Evolutionary conservation across 345 rosid genomes (phyloP), one percentile per base, ranked within the genome.

Genomic region (Orychophragmus violaceus): DNA sequence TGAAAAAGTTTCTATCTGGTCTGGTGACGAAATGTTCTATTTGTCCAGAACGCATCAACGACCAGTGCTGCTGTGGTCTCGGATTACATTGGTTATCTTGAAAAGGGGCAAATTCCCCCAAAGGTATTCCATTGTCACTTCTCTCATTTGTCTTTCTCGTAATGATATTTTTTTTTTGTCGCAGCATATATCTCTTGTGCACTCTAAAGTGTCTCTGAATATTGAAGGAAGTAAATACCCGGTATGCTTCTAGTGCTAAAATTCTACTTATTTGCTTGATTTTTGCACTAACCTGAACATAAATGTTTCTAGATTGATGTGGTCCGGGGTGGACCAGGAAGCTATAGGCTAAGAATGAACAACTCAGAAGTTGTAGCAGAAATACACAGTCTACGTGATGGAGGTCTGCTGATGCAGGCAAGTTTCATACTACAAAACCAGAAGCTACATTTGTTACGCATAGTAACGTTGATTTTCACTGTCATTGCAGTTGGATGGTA

Each of bases 91-190:
- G 99, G 99, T 75, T 95, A 91, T 74, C 91, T 95, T 36, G 97
- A 95, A 72, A 95, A 95, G 85, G 99, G 99, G 35, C 99, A 95
- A 86, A 95, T 95, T 59, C 99, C 99, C 69, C 99, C 99, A 64
- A 95, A 89, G 99, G 99, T 95, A 76, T 49, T 9, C 41, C 18
- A 23, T n/a, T 25, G 42, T 16, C 64, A 24, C 39, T 18, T 3
- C 35, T 18, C 35, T 35, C 8, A 58, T 23, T 42, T 51, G 17
- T 45, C 19, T 45, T 29, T 11, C 25, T 36, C 18, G 14, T 61
- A 66, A 53, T 49, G 24, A 13, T 55, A 73, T 52, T 49, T 48
- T 29, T 71, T 58, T 55, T 49, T 73, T 72, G 35, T 22, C 32
- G 70, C 95, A 95, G 99, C 97, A 95, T 77, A 84, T 95, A 79